A percentile compares a stretch with the other conserved stretches of the same genome.
These are phyloP conservation scores for Colletotrichum plurivorum DNA, from an alignment of 2,329 filamentous ascomycete genomes.

Conservation along the genomic window DNA sequence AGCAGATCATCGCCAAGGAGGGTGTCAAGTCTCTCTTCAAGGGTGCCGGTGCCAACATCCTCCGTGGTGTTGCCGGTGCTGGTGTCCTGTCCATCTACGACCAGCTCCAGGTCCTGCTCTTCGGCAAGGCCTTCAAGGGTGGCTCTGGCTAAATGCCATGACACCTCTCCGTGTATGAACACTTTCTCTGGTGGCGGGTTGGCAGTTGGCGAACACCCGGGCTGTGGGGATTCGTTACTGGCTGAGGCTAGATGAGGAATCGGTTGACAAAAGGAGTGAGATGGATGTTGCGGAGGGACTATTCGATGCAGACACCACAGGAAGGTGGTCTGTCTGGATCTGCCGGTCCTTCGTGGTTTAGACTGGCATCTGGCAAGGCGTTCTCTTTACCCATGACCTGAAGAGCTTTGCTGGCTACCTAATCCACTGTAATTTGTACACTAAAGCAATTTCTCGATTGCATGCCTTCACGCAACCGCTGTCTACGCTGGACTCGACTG, in stretches of 20 bases:
- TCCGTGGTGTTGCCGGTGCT: conserved; percentile 99
- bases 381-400: conserved; percentile 58
- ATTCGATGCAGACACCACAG: conserved; percentile 55
- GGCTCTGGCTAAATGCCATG: conserved; percentile 64
- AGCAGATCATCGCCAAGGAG: conserved; percentile 97
- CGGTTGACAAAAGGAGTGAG: conserved; percentile 61
- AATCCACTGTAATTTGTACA: conserved; percentile 76
- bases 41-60: conserved; percentile 99
- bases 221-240: conserved; percentile 51
- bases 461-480: conserved; percentile 54
- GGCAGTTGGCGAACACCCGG: conserved; percentile 49
- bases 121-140: conserved; percentile 99
- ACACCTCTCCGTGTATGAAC: conserved; percentile 59
- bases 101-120: conserved; percentile 98
- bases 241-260: conserved; percentile 45
- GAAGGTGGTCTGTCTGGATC: conserved; percentile 46
- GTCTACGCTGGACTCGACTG: conserved; percentile 49
- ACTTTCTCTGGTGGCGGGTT: conserved; percentile 48
- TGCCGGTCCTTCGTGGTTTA: conserved; percentile 60
- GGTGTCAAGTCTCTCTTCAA: conserved; percentile 99
- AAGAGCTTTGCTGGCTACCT: conserved; percentile 59
- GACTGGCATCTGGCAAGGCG: conserved; percentile 65
- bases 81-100: conserved; percentile 99
- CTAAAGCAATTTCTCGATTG: conserved; percentile 68
- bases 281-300: conserved; percentile 63